Percentiles rank a stretch among this genome's conserved stretches.
phyloP scores from a whole-genome alignment of 1,284 basidiomycete species.

The Porodaedalea pini region DNA sequence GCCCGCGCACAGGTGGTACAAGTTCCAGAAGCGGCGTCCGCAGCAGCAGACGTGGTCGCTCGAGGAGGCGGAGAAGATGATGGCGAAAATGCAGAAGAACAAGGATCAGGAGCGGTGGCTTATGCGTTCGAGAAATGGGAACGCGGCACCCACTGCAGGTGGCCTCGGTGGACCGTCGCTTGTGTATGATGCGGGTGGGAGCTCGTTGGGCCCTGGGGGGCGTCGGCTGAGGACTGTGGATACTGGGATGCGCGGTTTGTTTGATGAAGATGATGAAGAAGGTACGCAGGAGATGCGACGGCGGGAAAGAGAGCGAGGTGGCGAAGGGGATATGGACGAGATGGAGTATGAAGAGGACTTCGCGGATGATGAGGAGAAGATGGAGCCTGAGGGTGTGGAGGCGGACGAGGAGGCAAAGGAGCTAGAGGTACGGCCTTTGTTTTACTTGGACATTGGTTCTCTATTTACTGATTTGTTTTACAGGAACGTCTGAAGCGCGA shows the following conservation, averaged over 20 bases:
- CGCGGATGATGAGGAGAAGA: slow-evolving; percentile 83
- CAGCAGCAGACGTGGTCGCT: slow-evolving; percentile 66
- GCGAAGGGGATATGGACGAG: slow-evolving; percentile 76
- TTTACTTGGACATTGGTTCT: slow-evolving; percentile 1
- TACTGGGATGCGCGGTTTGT: slow-evolving; percentile 54
- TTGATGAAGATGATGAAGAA: slow-evolving; percentile 70
- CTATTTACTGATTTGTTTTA: neutral
- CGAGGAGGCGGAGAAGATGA: slow-evolving; percentile 70
- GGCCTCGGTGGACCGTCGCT: slow-evolving; percentile 45
- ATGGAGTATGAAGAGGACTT: slow-evolving; percentile 81
- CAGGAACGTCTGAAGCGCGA: slow-evolving; percentile 84
- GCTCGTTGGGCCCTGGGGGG: slow-evolving; percentile 59
- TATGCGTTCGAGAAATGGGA: slow-evolving; percentile 55
- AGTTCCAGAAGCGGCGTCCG: slow-evolving; percentile 69
- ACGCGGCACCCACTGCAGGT: slow-evolving; percentile 43
- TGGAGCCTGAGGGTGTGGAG: slow-evolving; percentile 63
- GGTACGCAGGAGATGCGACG: slow-evolving; percentile 42
- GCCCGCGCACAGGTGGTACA: slow-evolving; percentile 84
- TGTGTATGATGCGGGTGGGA: slow-evolving; percentile 31
- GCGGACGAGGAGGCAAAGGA: slow-evolving; percentile 80
- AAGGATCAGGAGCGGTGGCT: slow-evolving; percentile 70
- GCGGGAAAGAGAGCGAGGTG: slow-evolving; percentile 55
- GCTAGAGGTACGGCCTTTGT: slow-evolving; percentile 56
- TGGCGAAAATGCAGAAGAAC: slow-evolving; percentile 57
- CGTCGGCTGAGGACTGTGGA: slow-evolving; percentile 60